Base-by-base conservation (phyloP, 78 protist species). In the Tieghemostelium lacteum region DNA sequence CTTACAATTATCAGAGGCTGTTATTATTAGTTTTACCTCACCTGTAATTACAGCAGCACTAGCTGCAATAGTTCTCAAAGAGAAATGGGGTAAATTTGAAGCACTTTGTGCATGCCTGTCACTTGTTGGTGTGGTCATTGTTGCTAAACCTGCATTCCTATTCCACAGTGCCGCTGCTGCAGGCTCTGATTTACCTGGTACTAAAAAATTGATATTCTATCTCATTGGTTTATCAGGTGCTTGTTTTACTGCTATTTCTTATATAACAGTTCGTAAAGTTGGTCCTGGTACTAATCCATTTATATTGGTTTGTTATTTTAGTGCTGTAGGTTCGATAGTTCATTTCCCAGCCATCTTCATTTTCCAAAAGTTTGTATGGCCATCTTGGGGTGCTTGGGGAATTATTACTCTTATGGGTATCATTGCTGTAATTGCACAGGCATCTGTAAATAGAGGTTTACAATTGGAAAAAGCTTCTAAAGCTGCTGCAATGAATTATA, bases 71-170 rank as follows among this genome's bases (percentile, higher is more conserved):
- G 58, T 80, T 8, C 28, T 80, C 1, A 80, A 80, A 80, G 88
- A 80, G 58, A 80, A 67, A 67, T 80, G 76, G 76, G 88, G 88
- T 29, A 42, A 17, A 28, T 31, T 80, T 24, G 88, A 80, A 22
- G 88, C 71, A 5, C 2, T 80, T n/a, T 80, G 88, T 57, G 88
- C 88, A 34, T 52, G 65, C 8, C 17, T 80, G 33, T 37, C 62
- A 37, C 39, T 80, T 2, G 61, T 42, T 54, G 88, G 88, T 55
- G 88, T 80, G 0, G 26, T 6, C 0, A 70, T 80, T 2, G n/a
- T 80, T 70, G 49, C 88, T 3, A 80, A 80, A 67, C 88, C 88
- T 24, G 3, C 88, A 0, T 80, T 80, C 19, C 19, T 80, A 19
- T 80, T 80, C 31, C 66, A 71, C 67, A 20, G 17, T 14, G 20